phyloP scores from a whole-genome alignment of 2,329 filamentous ascomycete species.

The Reticulascus tulasneorum region DNA sequence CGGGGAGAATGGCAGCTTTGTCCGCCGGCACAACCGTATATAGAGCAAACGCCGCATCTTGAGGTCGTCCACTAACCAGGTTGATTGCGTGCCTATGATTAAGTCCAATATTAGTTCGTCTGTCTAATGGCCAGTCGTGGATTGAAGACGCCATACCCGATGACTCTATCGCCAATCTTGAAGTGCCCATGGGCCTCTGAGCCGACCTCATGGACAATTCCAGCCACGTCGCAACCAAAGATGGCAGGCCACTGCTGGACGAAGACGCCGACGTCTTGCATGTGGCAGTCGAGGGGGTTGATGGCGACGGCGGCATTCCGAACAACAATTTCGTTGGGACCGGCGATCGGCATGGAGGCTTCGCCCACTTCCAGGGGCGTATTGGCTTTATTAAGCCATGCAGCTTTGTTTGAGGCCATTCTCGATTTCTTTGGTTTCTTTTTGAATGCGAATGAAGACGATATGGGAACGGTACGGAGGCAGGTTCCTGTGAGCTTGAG shows the following conservation, averaged over 20 bases:
- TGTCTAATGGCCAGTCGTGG: too few species aligned
- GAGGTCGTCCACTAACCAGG: slow-evolving; percentile 20
- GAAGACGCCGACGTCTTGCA: slow-evolving; percentile 15
- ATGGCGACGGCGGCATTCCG: slow-evolving; percentile 24
- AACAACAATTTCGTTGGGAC: slow-evolving; percentile 19
- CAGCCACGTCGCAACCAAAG: slow-evolving; percentile 25
- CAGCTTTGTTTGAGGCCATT: slow-evolving; percentile 2
- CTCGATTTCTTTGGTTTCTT: too few species aligned
- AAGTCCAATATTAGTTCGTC: background rate
- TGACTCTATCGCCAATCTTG: slow-evolving; percentile 21
- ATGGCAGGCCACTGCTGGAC: slow-evolving; percentile 20
- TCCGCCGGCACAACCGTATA: slow-evolving; percentile 16
- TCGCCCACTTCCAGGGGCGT: slow-evolving; percentile 1
- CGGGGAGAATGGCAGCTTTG: slow-evolving; percentile 22
- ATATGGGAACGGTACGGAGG: too few species aligned
- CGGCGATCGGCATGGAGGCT: slow-evolving; percentile 3
- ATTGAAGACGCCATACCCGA: too few species aligned
- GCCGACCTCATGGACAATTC: slow-evolving; percentile 20
- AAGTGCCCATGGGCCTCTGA: slow-evolving; percentile 15
- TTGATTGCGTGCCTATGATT: slow-evolving; percentile 17
- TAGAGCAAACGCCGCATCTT: slow-evolving; percentile 22
- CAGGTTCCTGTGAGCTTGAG: too few species aligned
- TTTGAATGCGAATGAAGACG: too few species aligned
- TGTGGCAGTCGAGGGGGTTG: slow-evolving; percentile 21
- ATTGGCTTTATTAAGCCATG: slow-evolving; percentile 3